A percentile compares a stretch with the other conserved stretches of the same genome.
Conservation (phyloP, 306 rosid genomes). For the Begonia loranthoides region DNA sequence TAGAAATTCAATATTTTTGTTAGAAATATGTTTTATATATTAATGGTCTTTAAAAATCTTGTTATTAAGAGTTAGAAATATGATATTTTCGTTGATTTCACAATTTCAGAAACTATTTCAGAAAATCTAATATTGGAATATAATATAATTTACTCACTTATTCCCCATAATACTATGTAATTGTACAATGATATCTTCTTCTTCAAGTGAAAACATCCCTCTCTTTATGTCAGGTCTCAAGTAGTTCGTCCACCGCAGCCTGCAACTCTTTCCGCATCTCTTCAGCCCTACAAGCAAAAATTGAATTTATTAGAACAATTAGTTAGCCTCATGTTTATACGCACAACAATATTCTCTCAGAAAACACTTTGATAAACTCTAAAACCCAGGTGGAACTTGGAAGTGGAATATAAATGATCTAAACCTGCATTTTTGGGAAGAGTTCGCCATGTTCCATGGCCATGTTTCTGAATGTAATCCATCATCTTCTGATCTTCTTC, state of each 20-base stretch:
- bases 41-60: too few species aligned
- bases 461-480: slow-evolving; percentile 13
- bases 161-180: slow-evolving; percentile 10
- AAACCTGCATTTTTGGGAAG: slow-evolving; percentile 17
- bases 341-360: background rate
- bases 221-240: slow-evolving; percentile 11
- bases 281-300: slow-evolving; percentile 1
- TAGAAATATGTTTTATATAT: too few species aligned
- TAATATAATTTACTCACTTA: slow-evolving; percentile 4
- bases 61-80: too few species aligned
- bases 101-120: too few species aligned
- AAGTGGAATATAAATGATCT: background rate
- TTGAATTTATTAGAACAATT: too few species aligned
- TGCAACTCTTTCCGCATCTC: slow-evolving; percentile 13
- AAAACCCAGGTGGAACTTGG: background rate
- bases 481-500: slow-evolving; percentile 14
- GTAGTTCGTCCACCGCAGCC: slow-evolving; percentile 15
- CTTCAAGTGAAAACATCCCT: slow-evolving; percentile 13
- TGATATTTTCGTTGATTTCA: too few species aligned
- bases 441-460: slow-evolving; percentile 12
- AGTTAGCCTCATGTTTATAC: too few species aligned
- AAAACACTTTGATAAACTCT: background rate
- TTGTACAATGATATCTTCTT: slow-evolving; percentile 10
- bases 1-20: too few species aligned
- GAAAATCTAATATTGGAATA: background rate